Evolutionary conservation across 116 monocot species (phyloP), one percentile per base, ranked within the genome.

Genomic region (Zostera marina): DNA sequence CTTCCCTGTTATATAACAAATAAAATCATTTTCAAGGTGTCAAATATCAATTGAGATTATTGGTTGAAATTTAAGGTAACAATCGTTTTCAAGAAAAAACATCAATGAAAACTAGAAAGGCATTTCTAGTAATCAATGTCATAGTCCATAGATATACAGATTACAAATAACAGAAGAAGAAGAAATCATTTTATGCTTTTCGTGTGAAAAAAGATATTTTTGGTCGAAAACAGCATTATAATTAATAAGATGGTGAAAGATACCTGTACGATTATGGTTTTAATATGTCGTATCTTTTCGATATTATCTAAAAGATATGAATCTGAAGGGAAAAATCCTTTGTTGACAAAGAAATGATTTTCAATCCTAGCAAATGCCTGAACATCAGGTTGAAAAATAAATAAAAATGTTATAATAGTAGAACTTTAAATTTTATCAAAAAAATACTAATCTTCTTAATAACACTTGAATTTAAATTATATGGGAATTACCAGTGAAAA

Each of bases 311-410:
- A 68, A 43, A 99, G 63, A 56, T 78, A 70, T 20, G 98, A 99
- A 66, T 87, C 87, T 56, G 68, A 66, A 13, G 90, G 77, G 0
- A 99, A 57, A 70, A 99, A 99, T 4, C 91, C 98, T 60, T 76
- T 90, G 73, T 99, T 99, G 22, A 78, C 19, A 71, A 99, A 99
- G 59, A 86, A 99, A 62, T 99, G 98, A 61, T 87, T 99, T 63
- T 99, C 98, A 56, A 99, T 91, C 70, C 91, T 70, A 59, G 91
- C 98, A 77, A 99, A 99, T 66, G 98, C 98, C 98, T 99, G 85
- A 65, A 79, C 39, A 68, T 58, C 46, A 53, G 42, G 24, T 21
- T n/a, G 12, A 24, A 61, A 47, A 25, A 26, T 4, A 26, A 61
- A 47, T n/a, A 14, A 32, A 13, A 56, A 19, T 19, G 9, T 32